Evolutionary conservation across 2,329 filamentous ascomycete genomes (phyloP).

Genomic region (Volutella citrinella): DNA sequence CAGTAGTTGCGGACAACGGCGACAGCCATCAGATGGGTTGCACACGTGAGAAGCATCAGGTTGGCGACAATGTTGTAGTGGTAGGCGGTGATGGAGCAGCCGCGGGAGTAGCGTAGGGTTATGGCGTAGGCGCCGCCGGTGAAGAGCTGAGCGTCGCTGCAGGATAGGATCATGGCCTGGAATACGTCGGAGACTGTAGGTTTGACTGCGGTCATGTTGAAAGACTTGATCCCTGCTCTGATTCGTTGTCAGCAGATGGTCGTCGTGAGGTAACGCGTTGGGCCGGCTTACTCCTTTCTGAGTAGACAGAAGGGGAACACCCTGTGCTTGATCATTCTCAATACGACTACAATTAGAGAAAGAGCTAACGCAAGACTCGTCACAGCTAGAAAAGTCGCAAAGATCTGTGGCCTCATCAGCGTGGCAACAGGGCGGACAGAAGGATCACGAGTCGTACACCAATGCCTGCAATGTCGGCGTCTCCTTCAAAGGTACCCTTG

Average conservation of each 20-base stretch:
- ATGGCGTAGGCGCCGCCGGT: conserved; percentile 10
- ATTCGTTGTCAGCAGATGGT: no score
- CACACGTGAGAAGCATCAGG: conserved; percentile 11
- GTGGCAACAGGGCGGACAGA: no score
- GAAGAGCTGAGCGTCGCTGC: conserved; percentile 12
- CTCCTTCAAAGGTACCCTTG: conserved; percentile 1
- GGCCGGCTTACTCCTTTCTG: not conserved
- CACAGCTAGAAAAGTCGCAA: conserved; percentile 5
- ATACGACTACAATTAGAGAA: conserved; percentile 4
- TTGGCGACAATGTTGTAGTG: conserved; percentile 13
- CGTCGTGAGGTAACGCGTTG: not conserved
- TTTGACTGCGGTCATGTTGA: conserved; percentile 1
- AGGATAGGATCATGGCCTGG: conserved; percentile 11
- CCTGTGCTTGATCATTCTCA: conserved; percentile 6
- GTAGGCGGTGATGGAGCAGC: conserved; percentile 8
- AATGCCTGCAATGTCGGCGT: conserved; percentile 2
- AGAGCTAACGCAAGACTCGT: conserved; percentile 5
- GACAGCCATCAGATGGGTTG: conserved; percentile 10
- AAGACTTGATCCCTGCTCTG: no score
- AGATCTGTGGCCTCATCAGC: no score
- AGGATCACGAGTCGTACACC: not conserved
- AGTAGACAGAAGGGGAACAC: conserved; percentile 4
- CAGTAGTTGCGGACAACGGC: conserved; percentile 10
- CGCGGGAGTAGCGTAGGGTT: conserved; percentile 5
- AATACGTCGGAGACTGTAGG: conserved; percentile 7